These are phyloP conservation scores for Dioscorea alata DNA, from an alignment of 106 monocot species.

Conservation along the genomic window DNA sequence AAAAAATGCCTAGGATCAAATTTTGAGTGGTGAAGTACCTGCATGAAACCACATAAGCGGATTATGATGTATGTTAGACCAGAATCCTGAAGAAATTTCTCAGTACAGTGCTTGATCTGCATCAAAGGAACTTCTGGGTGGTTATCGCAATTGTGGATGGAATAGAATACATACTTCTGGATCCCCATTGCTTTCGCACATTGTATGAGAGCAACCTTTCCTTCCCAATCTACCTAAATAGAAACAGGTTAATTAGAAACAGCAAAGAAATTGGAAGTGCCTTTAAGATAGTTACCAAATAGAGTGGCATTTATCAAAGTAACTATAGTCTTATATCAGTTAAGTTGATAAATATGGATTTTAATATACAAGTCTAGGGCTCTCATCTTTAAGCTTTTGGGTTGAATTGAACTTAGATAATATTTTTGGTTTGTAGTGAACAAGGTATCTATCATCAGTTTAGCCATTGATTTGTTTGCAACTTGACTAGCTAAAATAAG, in stretches of 20 bases:
- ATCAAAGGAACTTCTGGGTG: slow-evolving; percentile 97
- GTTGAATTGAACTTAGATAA: too few relatives aligned
- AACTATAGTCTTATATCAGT: too few relatives aligned
- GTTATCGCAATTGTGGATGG: slow-evolving; percentile 97
- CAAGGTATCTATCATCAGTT: too few relatives aligned
- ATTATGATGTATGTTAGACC: slow-evolving; percentile 82
- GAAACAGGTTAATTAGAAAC: slow-evolving; percentile 22
- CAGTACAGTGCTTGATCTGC: slow-evolving; percentile 96
- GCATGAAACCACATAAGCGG: slow-evolving; percentile 98
- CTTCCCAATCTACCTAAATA: slow-evolving; percentile 99
- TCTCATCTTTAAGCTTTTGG: too few relatives aligned
- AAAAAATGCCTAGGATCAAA: neutral
- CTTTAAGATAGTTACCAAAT: too few relatives aligned
- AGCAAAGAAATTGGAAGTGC: too few relatives aligned
- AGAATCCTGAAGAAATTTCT: slow-evolving; percentile 87
- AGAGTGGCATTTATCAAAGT: too few relatives aligned
- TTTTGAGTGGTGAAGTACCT: slow-evolving; percentile 31
- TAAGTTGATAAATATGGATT: too few relatives aligned
- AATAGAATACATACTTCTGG: slow-evolving; percentile 94
- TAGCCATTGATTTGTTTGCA: too few relatives aligned
- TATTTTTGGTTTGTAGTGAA: too few relatives aligned
- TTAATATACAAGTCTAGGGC: too few relatives aligned
- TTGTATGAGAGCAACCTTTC: slow-evolving; percentile 97
- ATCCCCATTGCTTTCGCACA: slow-evolving; percentile 98
- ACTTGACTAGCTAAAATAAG: too few relatives aligned